A percentile compares a stretch with the other conserved stretches of the same genome.
phyloP scores from a whole-genome alignment of 2,329 filamentous ascomycete species.

The Alternaria angustiovoidea region DNA sequence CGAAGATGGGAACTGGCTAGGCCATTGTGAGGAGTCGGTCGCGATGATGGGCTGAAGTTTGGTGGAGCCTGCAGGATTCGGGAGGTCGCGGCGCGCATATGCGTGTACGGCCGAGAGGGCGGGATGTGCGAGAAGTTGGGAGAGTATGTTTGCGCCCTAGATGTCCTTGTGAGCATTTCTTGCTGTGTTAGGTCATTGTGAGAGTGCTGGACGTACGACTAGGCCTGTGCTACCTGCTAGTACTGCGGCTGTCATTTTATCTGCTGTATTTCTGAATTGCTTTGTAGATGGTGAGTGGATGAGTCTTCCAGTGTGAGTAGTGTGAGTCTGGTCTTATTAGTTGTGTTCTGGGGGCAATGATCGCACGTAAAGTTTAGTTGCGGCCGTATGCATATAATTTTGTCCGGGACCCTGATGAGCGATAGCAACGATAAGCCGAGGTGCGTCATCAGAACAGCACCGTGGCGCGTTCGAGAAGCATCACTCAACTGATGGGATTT shows the following conservation, averaged over 20 bases:
- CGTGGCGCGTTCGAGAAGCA: neutral
- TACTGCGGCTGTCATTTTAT: constrained; percentile 59
- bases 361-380: neutral
- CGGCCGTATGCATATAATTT: neutral
- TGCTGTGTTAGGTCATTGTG: neutral
- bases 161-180: neutral
- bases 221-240: constrained; percentile 73
- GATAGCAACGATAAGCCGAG: neutral
- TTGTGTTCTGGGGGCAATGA: too few relatives aligned
- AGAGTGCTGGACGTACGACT: constrained; percentile 50
- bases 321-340: neutral
- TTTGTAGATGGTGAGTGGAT: neutral
- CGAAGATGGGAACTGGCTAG: constrained; percentile 64
- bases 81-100: constrained; percentile 71
- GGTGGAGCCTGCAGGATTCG: constrained; percentile 56
- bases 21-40: constrained; percentile 73
- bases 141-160: constrained; percentile 78
- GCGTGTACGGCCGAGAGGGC: constrained; percentile 65
- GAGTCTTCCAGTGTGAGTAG: neutral
- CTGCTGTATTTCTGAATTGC: fast-evolving
- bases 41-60: constrained; percentile 74
- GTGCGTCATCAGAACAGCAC: neutral
- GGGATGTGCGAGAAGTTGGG: constrained; percentile 64
- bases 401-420: neutral
- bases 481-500: neutral